Conservation (phyloP, 1,284 basidiomycete species). For the Ceratobasidium sp. region DNA sequence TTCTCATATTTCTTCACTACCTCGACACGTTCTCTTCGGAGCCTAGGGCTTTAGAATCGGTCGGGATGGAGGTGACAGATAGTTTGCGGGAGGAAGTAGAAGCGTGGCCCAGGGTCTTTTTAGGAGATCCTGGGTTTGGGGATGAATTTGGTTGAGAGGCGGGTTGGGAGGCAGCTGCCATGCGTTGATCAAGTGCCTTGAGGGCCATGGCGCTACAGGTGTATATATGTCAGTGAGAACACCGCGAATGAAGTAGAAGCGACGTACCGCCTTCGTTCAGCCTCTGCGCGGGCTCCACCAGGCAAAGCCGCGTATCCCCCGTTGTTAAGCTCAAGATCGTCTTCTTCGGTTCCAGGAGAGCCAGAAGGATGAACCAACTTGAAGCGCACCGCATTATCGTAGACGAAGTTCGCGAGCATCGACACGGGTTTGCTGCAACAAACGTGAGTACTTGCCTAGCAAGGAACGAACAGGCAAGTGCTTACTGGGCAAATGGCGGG, state of each 20-base stretch:
- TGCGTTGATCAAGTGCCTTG: slow-evolving; percentile 92
- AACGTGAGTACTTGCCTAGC: too few species aligned
- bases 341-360: slow-evolving; percentile 50
- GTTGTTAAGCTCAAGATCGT: slow-evolving; percentile 68
- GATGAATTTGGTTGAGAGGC: background rate
- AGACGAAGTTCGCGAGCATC: slow-evolving; percentile 73
- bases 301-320: slow-evolving; percentile 80
- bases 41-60: slow-evolving; percentile 2
- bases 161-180: slow-evolving; percentile 65
- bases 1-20: background rate
- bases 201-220: slow-evolving; percentile 89
- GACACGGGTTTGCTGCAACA: slow-evolving; percentile 69
- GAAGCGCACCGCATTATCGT: slow-evolving; percentile 67
- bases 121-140: background rate
- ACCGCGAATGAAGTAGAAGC: background rate
- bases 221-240: too few species aligned
- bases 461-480: slow-evolving; percentile 40
- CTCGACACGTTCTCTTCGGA: background rate
- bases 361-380: slow-evolving; percentile 80
- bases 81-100: slow-evolving; percentile 16
- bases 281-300: slow-evolving; percentile 88
- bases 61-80: slow-evolving; percentile 26
- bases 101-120: slow-evolving; percentile 16
- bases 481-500: slow-evolving; percentile 91
- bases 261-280: slow-evolving; percentile 85